These are phyloP conservation scores for Wallacemonas sp. DNA, from an alignment of 208 protist genomes.

Conservation along the genomic window DNA sequence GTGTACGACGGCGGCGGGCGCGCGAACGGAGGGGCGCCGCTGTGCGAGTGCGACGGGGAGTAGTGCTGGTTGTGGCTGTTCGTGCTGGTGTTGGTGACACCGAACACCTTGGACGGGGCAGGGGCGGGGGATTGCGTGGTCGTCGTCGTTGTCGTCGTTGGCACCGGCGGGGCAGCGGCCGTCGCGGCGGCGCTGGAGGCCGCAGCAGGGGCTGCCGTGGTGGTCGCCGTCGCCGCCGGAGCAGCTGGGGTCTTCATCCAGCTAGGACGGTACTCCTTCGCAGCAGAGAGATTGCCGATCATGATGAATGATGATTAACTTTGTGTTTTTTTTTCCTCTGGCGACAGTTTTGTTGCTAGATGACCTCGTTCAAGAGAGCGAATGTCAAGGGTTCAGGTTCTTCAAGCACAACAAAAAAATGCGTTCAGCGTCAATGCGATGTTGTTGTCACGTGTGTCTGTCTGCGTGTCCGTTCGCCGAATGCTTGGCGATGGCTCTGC, in stretches of 20 bases:
- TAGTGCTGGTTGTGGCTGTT: slow-evolving; percentile 21
- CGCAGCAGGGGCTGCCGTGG: slow-evolving; percentile 4
- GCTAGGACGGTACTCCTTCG: slow-evolving; percentile 35
- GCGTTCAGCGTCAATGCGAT: too few species aligned
- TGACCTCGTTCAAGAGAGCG: too few species aligned
- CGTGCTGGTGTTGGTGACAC: slow-evolving; percentile 15
- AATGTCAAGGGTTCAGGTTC: too few species aligned
- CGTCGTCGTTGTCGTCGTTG: background rate
- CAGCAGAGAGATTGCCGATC: slow-evolving; percentile 16
- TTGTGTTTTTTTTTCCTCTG: too few species aligned
- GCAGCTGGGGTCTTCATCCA: slow-evolving; percentile 22
- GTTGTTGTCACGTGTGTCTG: too few species aligned
- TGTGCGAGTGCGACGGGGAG: slow-evolving; percentile 17
- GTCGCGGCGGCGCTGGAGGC: background rate
- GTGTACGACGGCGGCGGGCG: slow-evolving; percentile 22
- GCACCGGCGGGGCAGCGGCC: background rate
- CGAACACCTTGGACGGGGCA: slow-evolving; percentile 6
- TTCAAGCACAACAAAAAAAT: too few species aligned
- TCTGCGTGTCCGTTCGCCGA: too few species aligned
- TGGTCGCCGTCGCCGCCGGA: slow-evolving; percentile 4
- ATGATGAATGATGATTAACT: background rate
- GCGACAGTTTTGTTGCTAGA: too few species aligned
- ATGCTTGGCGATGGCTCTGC: too few species aligned
- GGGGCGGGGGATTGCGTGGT: background rate
- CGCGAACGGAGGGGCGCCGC: background rate